Evolutionary conservation across 2,329 filamentous ascomycete genomes (phyloP), one percentile per base, ranked within the genome.

Genomic region (Aspergillus brunneoviolaceus): DNA sequence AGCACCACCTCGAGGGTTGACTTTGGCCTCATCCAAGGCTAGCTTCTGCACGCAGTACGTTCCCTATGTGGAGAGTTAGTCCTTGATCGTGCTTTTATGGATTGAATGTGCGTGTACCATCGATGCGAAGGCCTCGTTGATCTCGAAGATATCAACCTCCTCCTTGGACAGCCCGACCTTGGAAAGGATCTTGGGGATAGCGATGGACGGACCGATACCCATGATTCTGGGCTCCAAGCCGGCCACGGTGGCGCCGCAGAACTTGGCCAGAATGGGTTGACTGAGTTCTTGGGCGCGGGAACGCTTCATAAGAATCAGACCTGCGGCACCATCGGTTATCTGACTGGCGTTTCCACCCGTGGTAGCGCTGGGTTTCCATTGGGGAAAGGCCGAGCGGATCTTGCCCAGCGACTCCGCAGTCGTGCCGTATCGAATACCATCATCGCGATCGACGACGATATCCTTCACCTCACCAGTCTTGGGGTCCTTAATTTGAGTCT

Each of bases 271-370:
- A 74, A 97, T 91, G 31, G 83, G 83, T 80, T 96, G 93, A 52
- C 90, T 90, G 16, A 97, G 87, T 70, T 85, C 84, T 82, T 95
- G 86, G 31, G 93, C 93, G 10, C 88, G 93, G 62, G 87, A 90
- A 57, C 93, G 91, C 81, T 89, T 91, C 93, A 97, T 97, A 73
- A 97, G 82, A 45, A 97, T 85, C 23, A 97, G 90, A 29, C 92
- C 93, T 33, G 93, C 93, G 29, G 93, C 93, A 65, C 93, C 93
- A 77, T 97, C 91, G 12, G 90, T 93, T 73, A 97, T 92, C 79
- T 97, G 93, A 61, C 87, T 91, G 35, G 93, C 93, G 76, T 97
- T 97, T 64, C 93, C 93, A 57, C 91, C 93, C 79, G 96, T 93
- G 76, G 96, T 96, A 66, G 84, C 87, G 55, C 92, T 93, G 70